A percentile compares a stretch with the other conserved stretches of the same genome.
phyloP scores from a whole-genome alignment of 2,329 filamentous ascomycete species.

The Penicillium sclerotiorum region DNA sequence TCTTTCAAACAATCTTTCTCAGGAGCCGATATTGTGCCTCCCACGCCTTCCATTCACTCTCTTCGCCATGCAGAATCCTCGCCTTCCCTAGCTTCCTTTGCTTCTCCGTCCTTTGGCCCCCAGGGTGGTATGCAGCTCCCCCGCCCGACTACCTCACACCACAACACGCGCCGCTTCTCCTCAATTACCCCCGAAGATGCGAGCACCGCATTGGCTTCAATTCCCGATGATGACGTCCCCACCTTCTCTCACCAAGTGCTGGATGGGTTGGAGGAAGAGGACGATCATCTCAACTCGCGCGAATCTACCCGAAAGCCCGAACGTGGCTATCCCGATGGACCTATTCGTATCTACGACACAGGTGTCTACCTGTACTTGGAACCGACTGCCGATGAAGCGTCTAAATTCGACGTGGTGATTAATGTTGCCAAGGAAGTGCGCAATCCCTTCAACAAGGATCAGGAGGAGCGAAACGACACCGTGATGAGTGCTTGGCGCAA shows the following conservation, averaged over 20 bases:
- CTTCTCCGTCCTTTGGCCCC: slow-evolving; percentile 55
- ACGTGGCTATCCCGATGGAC: slow-evolving; percentile 65
- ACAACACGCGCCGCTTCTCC: slow-evolving; percentile 32
- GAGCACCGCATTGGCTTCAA: slow-evolving; percentile 28
- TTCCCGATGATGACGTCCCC: slow-evolving; percentile 31
- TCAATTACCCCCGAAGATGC: slow-evolving; percentile 32
- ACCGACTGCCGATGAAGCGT: slow-evolving; percentile 62
- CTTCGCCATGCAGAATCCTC: slow-evolving; percentile 65
- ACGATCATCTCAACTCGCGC: slow-evolving; percentile 48
- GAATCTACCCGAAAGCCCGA: slow-evolving; percentile 65
- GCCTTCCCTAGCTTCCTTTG: slow-evolving; percentile 41
- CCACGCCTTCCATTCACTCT: slow-evolving; percentile 57
- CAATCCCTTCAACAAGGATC: slow-evolving; percentile 55
- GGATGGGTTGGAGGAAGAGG: slow-evolving; percentile 56
- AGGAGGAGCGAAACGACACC: slow-evolving; percentile 35
- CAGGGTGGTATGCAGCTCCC: slow-evolving; percentile 56
- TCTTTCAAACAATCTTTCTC: slow-evolving; percentile 54
- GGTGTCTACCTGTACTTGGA: slow-evolving; percentile 65
- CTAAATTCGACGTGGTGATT: slow-evolving; percentile 63
- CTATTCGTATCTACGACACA: slow-evolving; percentile 65
- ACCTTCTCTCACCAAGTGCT: slow-evolving; percentile 34
- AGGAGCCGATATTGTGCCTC: slow-evolving; percentile 56
- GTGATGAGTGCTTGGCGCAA: slow-evolving; percentile 54
- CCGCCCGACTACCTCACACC: slow-evolving; percentile 37
- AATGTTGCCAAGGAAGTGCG: slow-evolving; percentile 68